Evolutionary conservation across 108 stramenopile species (phyloP).

Genomic region (Skeletonema costatum): DNA sequence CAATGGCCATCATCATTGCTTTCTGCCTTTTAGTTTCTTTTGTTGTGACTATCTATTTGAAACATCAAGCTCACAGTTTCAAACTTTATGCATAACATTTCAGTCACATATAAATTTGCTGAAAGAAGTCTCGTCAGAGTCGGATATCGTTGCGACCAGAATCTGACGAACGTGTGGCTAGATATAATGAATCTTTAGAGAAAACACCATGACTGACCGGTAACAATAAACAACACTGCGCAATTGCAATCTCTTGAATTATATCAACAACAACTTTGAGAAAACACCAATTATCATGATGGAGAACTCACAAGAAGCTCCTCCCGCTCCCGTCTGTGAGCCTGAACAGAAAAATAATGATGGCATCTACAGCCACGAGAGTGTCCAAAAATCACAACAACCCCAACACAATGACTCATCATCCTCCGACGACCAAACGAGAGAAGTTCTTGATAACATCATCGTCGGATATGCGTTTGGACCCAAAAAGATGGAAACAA

Average conservation of each 20-base stretch:
- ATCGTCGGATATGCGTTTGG: conserved; percentile 89
- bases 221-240: background rate
- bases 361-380: background rate
- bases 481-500: conserved; percentile 90
- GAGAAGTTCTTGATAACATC: conserved; percentile 49
- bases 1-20: no score
- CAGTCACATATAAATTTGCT: no score
- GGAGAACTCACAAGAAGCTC: background rate
- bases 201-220: background rate
- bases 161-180: no score
- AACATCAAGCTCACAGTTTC: no score
- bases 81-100: no score
- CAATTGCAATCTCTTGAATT: background rate
- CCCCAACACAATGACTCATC: background rate
- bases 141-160: no score
- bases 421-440: background rate
- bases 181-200: background rate
- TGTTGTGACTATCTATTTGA: no score
- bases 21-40: no score
- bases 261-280: background rate
- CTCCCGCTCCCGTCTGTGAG: background rate
- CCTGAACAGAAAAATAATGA: background rate
- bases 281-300: background rate
- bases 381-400: background rate
- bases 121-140: no score